Percentiles rank a stretch among this genome's conserved stretches.
phyloP scores from a whole-genome alignment of 495 filamentous ascomycete species.

The Cercophora samala region DNA sequence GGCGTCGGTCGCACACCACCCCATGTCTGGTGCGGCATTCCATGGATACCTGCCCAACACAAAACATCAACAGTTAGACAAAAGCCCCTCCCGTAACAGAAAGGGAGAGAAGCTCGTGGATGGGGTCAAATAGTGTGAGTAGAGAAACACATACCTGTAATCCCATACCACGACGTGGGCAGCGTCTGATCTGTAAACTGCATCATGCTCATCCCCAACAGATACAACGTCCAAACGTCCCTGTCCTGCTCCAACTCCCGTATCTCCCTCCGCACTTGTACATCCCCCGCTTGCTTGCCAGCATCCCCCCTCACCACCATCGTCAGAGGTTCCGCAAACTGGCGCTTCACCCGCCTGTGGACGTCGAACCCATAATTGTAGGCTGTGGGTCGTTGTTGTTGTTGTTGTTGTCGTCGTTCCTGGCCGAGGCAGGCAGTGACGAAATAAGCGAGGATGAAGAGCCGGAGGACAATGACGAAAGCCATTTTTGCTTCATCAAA shows the following conservation, averaged over 20 bases:
- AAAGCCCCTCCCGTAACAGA: not conserved
- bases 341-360: conserved; percentile 25
- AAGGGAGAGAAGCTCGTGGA: not conserved
- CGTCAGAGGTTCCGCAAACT: conserved; percentile 15
- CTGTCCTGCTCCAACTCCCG: conserved; percentile 53
- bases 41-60: conserved; percentile 56
- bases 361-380: conserved; percentile 46
- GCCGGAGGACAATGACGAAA: conserved; percentile 10
- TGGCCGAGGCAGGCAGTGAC: conserved; percentile 17
- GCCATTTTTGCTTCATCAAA: conserved; percentile 14
- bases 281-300: conserved; percentile 7
- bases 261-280: conserved; percentile 46
- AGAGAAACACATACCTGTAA: conserved; percentile 35
- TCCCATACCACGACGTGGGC: conserved; percentile 58
- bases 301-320: conserved; percentile 23
- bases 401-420: too few species aligned
- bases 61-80: conserved; percentile 7
- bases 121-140: not conserved
- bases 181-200: conserved; percentile 52
- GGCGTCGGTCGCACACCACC: conserved; percentile 50
- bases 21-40: conserved; percentile 56
- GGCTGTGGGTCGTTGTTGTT: conserved; percentile 13
- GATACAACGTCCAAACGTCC: conserved; percentile 58
- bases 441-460: conserved; percentile 6
- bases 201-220: conserved; percentile 53